A percentile compares a stretch with the other conserved stretches of the same genome.
Evolutionary conservation across 2,329 filamentous ascomycete species (phyloP).

Genomic region (Penicillium hordei): DNA sequence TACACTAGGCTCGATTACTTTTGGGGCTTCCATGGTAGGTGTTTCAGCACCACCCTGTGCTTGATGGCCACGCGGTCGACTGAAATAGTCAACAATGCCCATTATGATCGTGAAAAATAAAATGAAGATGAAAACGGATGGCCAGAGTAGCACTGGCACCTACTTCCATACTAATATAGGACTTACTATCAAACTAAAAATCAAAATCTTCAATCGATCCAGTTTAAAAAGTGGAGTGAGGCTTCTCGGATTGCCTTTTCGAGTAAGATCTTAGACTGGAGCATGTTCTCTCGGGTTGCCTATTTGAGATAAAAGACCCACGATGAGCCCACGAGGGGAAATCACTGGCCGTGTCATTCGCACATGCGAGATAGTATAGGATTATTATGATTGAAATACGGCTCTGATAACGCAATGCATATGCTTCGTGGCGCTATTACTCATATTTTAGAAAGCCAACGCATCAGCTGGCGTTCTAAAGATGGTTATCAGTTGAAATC

Average conservation of each 20-base stretch:
- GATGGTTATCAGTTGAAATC: background rate
- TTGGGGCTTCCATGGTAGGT: slow-evolving; percentile 4
- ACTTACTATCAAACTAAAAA: slow-evolving; percentile 6
- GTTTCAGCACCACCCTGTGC: slow-evolving; percentile 3
- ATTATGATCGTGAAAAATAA: slow-evolving; percentile 12
- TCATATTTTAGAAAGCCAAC: background rate
- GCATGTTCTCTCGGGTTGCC: slow-evolving; percentile 10
- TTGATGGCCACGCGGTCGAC: slow-evolving; percentile 13
- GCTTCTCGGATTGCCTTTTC: slow-evolving; percentile 10
- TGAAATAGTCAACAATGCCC: slow-evolving; percentile 17
- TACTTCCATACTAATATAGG: slow-evolving; percentile 5
- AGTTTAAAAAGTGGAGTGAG: slow-evolving; percentile 16
- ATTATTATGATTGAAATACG: background rate
- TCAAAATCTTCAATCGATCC: slow-evolving; percentile 16
- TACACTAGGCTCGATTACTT: slow-evolving; percentile 19
- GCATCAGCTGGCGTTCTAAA: background rate
- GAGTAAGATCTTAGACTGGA: slow-evolving; percentile 7
- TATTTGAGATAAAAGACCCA: slow-evolving; percentile 7
- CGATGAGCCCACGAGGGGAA: background rate
- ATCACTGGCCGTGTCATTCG: background rate
- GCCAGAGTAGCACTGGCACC: background rate
- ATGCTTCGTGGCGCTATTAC: background rate
- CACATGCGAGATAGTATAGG: background rate
- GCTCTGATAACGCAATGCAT: background rate
- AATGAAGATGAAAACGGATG: slow-evolving; percentile 5